Percentiles rank a stretch among this genome's conserved stretches.
Evolutionary conservation across 208 protist species (phyloP).

Genomic region (Trypanosoma conorhini): DNA sequence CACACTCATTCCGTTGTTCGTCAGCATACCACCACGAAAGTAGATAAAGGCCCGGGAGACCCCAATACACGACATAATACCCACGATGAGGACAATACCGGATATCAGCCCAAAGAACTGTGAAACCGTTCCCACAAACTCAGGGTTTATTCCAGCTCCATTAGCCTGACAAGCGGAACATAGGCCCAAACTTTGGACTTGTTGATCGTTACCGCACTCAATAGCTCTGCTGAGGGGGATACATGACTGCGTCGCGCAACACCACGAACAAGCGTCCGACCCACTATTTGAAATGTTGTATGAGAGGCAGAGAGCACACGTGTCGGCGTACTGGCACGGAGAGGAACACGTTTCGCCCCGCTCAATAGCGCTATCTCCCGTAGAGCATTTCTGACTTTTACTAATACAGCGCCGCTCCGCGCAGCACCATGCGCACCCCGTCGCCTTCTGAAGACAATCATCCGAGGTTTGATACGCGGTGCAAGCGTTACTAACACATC

Average conservation of each 20-base stretch:
- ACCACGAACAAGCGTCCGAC: constrained; percentile 41
- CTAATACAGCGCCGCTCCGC: constrained; percentile 40
- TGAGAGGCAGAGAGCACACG: constrained; percentile 35
- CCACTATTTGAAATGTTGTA: constrained; percentile 8
- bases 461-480: constrained; percentile 29
- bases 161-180: constrained; percentile 39
- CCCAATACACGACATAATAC: constrained; percentile 27
- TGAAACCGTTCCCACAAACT: constrained; percentile 20
- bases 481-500: constrained; percentile 29
- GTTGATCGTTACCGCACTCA: constrained; percentile 38
- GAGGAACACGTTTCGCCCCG: constrained; percentile 32
- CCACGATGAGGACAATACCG: constrained; percentile 31
- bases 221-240: constrained; percentile 21
- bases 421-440: constrained; percentile 53
- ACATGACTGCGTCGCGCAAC: constrained; percentile 48
- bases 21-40: constrained; percentile 14
- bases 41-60: constrained; percentile 20
- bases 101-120: constrained; percentile 32
- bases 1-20: constrained; percentile 23
- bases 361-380: constrained; percentile 3
- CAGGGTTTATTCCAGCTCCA: constrained; percentile 34
- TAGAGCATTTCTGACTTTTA: constrained; percentile 8
- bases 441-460: constrained; percentile 26
- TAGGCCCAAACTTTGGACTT: not conserved
- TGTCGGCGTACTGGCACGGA: constrained; percentile 43